Evolutionary conservation across 2,329 filamentous ascomycete species (phyloP).

Genomic region (Fusarium tuaranense): DNA sequence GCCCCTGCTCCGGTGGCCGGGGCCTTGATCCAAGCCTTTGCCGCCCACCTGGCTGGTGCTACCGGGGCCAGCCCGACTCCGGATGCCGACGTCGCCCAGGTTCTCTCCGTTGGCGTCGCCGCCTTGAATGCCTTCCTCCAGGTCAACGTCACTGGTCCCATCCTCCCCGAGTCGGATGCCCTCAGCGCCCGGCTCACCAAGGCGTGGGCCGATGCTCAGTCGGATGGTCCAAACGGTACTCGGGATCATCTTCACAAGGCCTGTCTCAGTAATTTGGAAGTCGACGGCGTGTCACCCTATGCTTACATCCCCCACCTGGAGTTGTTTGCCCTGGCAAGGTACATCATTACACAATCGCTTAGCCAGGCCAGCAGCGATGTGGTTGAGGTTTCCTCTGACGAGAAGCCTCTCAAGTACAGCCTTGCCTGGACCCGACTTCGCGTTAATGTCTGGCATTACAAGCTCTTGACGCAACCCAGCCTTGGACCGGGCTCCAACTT

Average conservation of each 20-base stretch:
- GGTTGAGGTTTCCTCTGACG: constrained; percentile 41
- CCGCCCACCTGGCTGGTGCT: constrained; percentile 17
- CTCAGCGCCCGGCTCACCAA: constrained; percentile 56
- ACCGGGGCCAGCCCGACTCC: constrained; percentile 1
- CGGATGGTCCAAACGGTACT: constrained; percentile 6
- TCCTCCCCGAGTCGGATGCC: constrained; percentile 59
- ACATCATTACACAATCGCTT: constrained; percentile 55
- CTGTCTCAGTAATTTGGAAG: constrained; percentile 76
- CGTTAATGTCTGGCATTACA: constrained; percentile 77
- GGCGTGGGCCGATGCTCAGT: constrained; percentile 47
- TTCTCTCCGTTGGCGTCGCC: constrained; percentile 48
- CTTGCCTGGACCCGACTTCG: constrained; percentile 75
- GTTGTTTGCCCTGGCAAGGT: constrained; percentile 79
- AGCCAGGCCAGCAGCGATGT: constrained; percentile 35
- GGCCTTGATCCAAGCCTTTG: constrained; percentile 38
- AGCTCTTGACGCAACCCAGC: constrained; percentile 68
- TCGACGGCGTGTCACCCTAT: constrained; percentile 91
- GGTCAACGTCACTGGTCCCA: constrained; percentile 87
- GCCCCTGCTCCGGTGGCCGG: constrained; percentile 38
- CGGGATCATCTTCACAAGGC: constrained; percentile 61
- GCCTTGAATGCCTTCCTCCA: constrained; percentile 83
- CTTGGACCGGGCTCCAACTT: constrained; percentile 66
- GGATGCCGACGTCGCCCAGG: constrained; percentile 18
- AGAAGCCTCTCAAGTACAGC: constrained; percentile 57
- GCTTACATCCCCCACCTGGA: constrained; percentile 86